Evolutionary conservation across 2,329 filamentous ascomycete species (phyloP).

Genomic region (Aspergillus sp.): DNA sequence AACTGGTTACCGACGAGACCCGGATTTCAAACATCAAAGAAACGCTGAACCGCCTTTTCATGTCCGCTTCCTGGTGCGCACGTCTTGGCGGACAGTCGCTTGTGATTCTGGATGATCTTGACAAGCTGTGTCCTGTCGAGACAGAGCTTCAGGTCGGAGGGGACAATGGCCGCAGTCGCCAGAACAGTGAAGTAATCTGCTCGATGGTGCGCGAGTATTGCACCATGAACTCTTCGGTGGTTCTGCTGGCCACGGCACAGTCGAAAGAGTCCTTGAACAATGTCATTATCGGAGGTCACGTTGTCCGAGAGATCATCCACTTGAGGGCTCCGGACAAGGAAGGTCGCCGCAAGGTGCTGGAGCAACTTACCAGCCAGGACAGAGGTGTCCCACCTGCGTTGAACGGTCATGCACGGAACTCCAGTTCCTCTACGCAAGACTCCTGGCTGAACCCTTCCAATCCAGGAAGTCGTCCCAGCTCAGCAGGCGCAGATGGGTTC

Average conservation of each 20-base stretch:
- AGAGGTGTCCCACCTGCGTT: constrained; percentile 41
- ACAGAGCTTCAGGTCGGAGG: constrained; percentile 92
- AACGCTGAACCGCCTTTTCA: constrained; percentile 78
- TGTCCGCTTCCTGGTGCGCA: constrained; percentile 87
- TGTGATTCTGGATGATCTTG: constrained; percentile 88
- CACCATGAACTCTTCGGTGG: constrained; percentile 74
- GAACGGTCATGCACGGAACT: constrained; percentile 40
- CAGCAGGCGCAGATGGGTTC: constrained; percentile 62
- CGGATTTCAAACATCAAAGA: constrained; percentile 90
- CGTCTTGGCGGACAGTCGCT: constrained; percentile 79
- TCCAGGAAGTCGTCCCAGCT: constrained; percentile 52
- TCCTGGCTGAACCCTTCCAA: constrained; percentile 78
- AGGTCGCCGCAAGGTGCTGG: constrained; percentile 77
- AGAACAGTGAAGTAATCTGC: constrained; percentile 86
- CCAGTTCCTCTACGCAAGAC: constrained; percentile 51
- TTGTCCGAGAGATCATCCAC: constrained; percentile 86
- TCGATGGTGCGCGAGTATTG: constrained; percentile 84
- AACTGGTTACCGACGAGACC: constrained; percentile 86
- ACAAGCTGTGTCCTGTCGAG: constrained; percentile 88
- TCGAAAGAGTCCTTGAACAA: constrained; percentile 91
- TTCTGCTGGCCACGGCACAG: constrained; percentile 86
- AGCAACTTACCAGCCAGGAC: constrained; percentile 66
- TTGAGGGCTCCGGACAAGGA: constrained; percentile 94
- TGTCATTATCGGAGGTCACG: constrained; percentile 84
- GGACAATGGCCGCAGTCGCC: constrained; percentile 88